Percentiles rank a stretch among this genome's conserved stretches.
Conservation (phyloP, 805 yeast genomes). For the Kuraishia floccosa region DNA sequence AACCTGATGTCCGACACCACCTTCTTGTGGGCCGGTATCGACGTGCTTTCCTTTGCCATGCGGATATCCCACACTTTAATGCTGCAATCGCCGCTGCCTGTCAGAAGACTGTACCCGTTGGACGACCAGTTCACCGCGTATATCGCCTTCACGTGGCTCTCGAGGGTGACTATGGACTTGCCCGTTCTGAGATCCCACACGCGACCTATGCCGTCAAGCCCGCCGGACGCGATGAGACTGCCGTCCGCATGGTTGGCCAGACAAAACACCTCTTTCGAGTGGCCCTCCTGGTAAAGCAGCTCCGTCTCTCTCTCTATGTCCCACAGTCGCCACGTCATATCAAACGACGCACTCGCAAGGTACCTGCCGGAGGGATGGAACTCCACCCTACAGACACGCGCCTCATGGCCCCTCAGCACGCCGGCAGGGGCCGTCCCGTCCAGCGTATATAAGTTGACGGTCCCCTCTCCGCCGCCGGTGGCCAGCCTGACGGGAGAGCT, state of each 20-base stretch:
- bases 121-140: slow-evolving; percentile 64
- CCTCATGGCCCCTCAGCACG: slow-evolving; percentile 29
- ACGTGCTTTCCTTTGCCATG: slow-evolving; percentile 20
- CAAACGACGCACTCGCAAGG: slow-evolving; percentile 67
- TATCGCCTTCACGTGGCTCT: slow-evolving; percentile 65
- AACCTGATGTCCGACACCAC: slow-evolving; percentile 59
- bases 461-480: slow-evolving; percentile 36
- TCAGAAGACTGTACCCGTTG: slow-evolving; percentile 66
- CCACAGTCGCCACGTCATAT: slow-evolving; percentile 85
- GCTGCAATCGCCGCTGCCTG: slow-evolving; percentile 77
- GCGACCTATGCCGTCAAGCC: slow-evolving; percentile 60
- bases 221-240: slow-evolving; percentile 62
- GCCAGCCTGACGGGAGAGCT: slow-evolving; percentile 12
- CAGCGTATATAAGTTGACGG: slow-evolving; percentile 15
- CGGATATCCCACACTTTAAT: slow-evolving; percentile 85
- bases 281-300: slow-evolving; percentile 75
- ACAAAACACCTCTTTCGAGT: slow-evolving; percentile 57
- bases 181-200: slow-evolving; percentile 89
- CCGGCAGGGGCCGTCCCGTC: slow-evolving; percentile 4
- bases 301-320: slow-evolving; percentile 42
- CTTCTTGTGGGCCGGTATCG: slow-evolving; percentile 65
- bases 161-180: slow-evolving; percentile 39
- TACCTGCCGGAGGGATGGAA: slow-evolving; percentile 54
- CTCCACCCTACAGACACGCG: slow-evolving; percentile 46
- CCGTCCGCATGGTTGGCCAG: slow-evolving; percentile 70